phyloP scores from a whole-genome alignment of 2,329 filamentous ascomycete species.

The Apiospora phragmitis region DNA sequence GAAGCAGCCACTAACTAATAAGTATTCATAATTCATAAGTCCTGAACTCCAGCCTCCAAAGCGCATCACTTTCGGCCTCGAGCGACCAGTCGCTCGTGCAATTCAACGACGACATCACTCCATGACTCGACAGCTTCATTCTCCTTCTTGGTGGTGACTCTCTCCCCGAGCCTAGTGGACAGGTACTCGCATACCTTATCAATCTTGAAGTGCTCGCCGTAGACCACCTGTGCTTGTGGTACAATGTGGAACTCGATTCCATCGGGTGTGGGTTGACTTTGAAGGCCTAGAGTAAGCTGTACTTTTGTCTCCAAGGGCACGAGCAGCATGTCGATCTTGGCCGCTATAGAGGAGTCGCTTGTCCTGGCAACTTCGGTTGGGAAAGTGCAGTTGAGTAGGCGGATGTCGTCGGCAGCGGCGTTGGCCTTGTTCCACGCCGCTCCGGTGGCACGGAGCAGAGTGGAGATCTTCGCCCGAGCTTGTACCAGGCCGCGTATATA shows the following conservation, averaged over 20 bases:
- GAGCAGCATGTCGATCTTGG: conserved; percentile 65
- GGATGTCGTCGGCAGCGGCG: conserved; percentile 60
- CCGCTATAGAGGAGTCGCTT: conserved; percentile 63
- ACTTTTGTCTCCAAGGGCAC: conserved; percentile 68
- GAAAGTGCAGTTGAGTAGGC: conserved; percentile 61
- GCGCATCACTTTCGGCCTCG: conserved; percentile 49
- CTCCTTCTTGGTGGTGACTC: conserved; percentile 35
- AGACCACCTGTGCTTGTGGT: conserved; percentile 63
- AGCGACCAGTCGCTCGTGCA: conserved; percentile 56
- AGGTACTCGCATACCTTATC: conserved; percentile 75
- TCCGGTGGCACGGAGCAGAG: conserved; percentile 60
- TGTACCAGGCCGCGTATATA: conserved; percentile 64
- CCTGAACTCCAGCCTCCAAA: neutral
- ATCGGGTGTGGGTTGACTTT: conserved; percentile 43
- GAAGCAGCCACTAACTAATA: neutral
- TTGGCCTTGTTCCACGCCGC: conserved; percentile 66
- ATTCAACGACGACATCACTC: conserved; percentile 56
- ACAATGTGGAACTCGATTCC: conserved; percentile 56
- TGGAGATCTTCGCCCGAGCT: conserved; percentile 53
- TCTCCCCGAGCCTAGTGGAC: conserved; percentile 49
- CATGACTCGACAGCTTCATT: conserved; percentile 42
- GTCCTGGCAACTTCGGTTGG: conserved; percentile 64
- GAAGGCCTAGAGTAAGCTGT: conserved; percentile 59
- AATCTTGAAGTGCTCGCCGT: conserved; percentile 77
- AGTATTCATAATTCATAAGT: neutral